These are phyloP conservation scores for Solanum bukasovii DNA, from an alignment of 257 asterid species.

Conservation along the genomic window DNA sequence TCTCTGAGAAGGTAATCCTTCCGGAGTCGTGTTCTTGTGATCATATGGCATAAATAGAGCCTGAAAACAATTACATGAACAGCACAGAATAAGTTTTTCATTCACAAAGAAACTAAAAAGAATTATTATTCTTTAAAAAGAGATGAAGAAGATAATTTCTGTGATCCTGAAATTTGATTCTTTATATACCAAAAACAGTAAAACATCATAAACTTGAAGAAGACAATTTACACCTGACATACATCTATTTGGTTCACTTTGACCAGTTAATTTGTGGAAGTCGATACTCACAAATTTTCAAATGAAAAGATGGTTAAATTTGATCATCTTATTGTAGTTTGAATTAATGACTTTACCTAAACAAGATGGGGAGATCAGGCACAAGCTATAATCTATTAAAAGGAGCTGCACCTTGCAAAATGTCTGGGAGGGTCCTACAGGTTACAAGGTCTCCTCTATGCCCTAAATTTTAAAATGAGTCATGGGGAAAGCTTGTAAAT, in stretches of 20 bases:
- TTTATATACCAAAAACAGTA: not conserved
- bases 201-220: not conserved
- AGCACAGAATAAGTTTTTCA: constrained; percentile 1
- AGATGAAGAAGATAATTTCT: not conserved
- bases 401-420: not conserved
- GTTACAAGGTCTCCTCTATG: not conserved
- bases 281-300: not conserved
- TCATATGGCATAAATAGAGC: constrained; percentile 98
- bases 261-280: not conserved
- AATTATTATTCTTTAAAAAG: not conserved
- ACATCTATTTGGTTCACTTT: not conserved
- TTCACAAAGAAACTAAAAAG: not conserved
- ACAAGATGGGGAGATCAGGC: not conserved
- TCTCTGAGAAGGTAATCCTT: constrained; percentile 65
- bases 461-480: not conserved
- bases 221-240: not conserved
- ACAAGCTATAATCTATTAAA: not conserved
- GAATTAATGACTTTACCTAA: not conserved
- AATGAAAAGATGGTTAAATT: not conserved
- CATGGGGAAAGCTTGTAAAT: not conserved
- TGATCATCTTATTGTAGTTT: not conserved
- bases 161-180: not conserved
- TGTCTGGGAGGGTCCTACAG: not conserved
- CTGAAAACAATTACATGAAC: constrained; percentile 17
- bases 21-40: constrained; percentile 94